Evolutionary conservation across 2,329 filamentous ascomycete genomes (phyloP).

Genomic region (Bisporella sp.): DNA sequence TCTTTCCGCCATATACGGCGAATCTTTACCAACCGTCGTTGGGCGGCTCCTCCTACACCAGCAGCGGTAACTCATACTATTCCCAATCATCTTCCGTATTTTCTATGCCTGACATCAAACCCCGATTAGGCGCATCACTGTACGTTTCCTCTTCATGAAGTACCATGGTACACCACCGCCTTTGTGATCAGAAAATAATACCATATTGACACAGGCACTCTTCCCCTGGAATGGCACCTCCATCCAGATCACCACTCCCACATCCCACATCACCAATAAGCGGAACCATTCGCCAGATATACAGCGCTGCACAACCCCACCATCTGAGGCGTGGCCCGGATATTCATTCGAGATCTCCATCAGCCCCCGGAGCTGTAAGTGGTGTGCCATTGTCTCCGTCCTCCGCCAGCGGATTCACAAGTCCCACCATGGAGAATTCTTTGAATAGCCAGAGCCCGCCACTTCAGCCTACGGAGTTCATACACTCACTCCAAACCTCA

Average conservation of each 20-base stretch:
- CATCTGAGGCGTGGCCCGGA: slow-evolving; percentile 22
- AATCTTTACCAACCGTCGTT: slow-evolving; percentile 24
- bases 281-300: slow-evolving; percentile 23
- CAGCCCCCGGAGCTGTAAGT: slow-evolving; percentile 20
- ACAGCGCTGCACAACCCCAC: slow-evolving; percentile 23
- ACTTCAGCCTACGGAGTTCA: slow-evolving; percentile 30
- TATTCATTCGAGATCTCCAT: slow-evolving; percentile 25
- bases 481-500: slow-evolving; percentile 40
- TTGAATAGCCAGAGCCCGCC: slow-evolving; percentile 25
- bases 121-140: slow-evolving; percentile 22
- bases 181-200: slow-evolving; percentile 22
- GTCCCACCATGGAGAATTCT: slow-evolving; percentile 26
- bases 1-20: slow-evolving; percentile 11
- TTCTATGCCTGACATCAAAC: slow-evolving; percentile 29
- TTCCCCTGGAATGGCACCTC: slow-evolving; percentile 25
- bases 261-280: slow-evolving; percentile 23
- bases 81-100: slow-evolving; percentile 21
- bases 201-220: slow-evolving; percentile 21
- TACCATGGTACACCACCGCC: slow-evolving; percentile 11
- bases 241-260: slow-evolving; percentile 25
- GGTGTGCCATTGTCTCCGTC: slow-evolving; percentile 27
- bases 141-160: slow-evolving; percentile 18
- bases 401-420: slow-evolving; percentile 26
- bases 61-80: slow-evolving; percentile 23
- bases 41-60: slow-evolving; percentile 25